Base-by-base conservation (phyloP, 495 filamentous ascomycete genomes). In the Aspergillus cristatus region DNA sequence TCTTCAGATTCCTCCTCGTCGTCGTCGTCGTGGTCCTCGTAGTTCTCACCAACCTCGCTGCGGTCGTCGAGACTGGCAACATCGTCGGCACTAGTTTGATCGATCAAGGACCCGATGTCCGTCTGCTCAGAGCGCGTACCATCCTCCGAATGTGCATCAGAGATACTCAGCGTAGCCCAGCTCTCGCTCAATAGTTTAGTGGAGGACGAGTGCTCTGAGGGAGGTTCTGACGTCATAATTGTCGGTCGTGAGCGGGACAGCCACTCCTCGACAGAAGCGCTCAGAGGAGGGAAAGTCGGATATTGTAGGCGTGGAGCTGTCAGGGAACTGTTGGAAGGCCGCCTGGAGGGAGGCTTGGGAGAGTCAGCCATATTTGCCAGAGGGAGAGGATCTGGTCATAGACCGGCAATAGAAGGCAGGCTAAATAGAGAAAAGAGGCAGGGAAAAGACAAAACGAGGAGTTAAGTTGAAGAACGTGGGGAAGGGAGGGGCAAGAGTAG, bases 191-290 rank as follows among this genome's bases (percentile, higher is more conserved):
- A 42, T 14, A 62, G 50, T 18, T 50, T 64, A n/a, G n/a, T n/a
- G 18, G 48, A 22, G 5, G 46, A 33, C 5, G 46, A 33, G 24
- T 51, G 46, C 3, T 60, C 55, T 3, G 38, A 16, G 15, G 35
- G 32, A 14, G 34, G 40, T 30, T 53, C 55, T 54, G 58, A 62
- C 51, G 58, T 58, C 59, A 68, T 68, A 40, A 45, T 60, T 48
- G 60, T 57, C 6, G 60, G 63, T 35, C 62, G 56, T 32, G 67
- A 71, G 35, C 51, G 65, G 34, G 65, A 69, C 34, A 71, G 37
- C 63, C 64, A 68, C 63, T 70, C 62, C 43, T 70, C 57, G 6
- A 70, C 66, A 32, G 66, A 68, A 25, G 51, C 62, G 39, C 57
- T 59, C n/a, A 68, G 41, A 15, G 65, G 62, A 38, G 65, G 65